Evolutionary conservation across 2,329 filamentous ascomycete genomes (phyloP), one percentile per base, ranked within the genome.

Genomic region (Rhinocladiella mackenziei): DNA sequence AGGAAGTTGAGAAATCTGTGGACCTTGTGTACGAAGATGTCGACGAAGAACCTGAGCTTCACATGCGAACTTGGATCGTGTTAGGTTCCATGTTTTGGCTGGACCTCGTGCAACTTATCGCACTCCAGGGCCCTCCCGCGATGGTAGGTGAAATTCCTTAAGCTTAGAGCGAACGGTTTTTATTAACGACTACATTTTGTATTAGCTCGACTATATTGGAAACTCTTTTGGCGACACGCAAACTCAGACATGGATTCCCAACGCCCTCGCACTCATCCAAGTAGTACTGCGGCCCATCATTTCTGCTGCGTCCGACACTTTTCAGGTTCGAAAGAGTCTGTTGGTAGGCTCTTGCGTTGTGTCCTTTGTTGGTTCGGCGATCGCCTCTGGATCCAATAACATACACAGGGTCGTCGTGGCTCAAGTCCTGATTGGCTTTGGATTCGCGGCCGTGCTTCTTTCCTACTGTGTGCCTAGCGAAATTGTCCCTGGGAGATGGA

Each of bases 121-220:
- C 37, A 4, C 28, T 41, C 3, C 10, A 19, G 5, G 20, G 20
- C 1, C 43, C 43, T 17, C 30, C 43, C 4, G 28, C 23, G 3
- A 14, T 46, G n/a, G 43, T 46, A 17, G 29, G 43, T 36, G 23
- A 11, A 7, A 26, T 7, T 7, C 11, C 7, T 26, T 7, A 26
- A 26, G 23, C 7, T 26, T 7, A 11, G 11, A 26, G 11, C 23
- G 7, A 11, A 26, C 23, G 11, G 7, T n/a, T n/a, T n/a, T n/a
- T n/a, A n/a, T n/a, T n/a, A n/a, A n/a, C n/a, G n/a, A 26, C 23
- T 7, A 26, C 7, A 7, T 11, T 11, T 26, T 11, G 23, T 7
- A 11, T 73, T 26, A 51, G 48, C 39, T 51, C 9, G 13, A 32
- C 10, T 48, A 39, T 22, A 51, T 51, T 25, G 48, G 39, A 19